Evolutionary conservation across 2,329 filamentous ascomycete species (phyloP).

Genomic region (Xylariales sp.): DNA sequence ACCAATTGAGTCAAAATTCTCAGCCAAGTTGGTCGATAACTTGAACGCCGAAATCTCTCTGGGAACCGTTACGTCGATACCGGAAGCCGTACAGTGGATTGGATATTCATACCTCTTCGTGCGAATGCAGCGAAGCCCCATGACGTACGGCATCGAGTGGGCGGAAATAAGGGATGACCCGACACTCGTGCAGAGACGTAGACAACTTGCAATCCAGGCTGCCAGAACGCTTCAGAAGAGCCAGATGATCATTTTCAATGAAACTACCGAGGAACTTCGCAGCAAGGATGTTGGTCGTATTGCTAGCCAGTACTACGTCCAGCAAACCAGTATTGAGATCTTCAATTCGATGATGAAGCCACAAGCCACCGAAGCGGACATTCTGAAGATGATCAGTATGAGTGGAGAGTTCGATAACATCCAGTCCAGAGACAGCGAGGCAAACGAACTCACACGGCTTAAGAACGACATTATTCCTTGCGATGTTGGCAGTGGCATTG

Average conservation of each 20-base stretch:
- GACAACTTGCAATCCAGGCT: slow-evolving; percentile 83
- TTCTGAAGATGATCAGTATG: slow-evolving; percentile 94
- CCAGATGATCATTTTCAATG: slow-evolving; percentile 99
- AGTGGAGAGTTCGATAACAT: slow-evolving; percentile 98
- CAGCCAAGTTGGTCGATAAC: slow-evolving; percentile 89
- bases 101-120: slow-evolving; percentile 98
- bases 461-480: slow-evolving; percentile 69
- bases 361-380: slow-evolving; percentile 81
- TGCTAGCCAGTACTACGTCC: slow-evolving; percentile 93
- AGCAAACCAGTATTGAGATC: slow-evolving; percentile 88
- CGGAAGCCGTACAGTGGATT: slow-evolving; percentile 93
- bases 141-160: slow-evolving; percentile 94
- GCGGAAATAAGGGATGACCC: slow-evolving; percentile 85
- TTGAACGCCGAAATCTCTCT: slow-evolving; percentile 91
- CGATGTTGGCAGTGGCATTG: slow-evolving; percentile 68
- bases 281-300: slow-evolving; percentile 95
- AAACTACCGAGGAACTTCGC: slow-evolving; percentile 84
- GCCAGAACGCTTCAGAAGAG: slow-evolving; percentile 82
- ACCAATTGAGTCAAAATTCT: slow-evolving; percentile 96
- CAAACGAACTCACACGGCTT: slow-evolving; percentile 76
- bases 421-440: slow-evolving; percentile 84
- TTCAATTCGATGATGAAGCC: slow-evolving; percentile 95
- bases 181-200: slow-evolving; percentile 76
- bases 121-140: slow-evolving; percentile 87
- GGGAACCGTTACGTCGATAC: slow-evolving; percentile 90